Evolutionary conservation across 306 rosid species (phyloP).

Genomic region (Elaeagnus macrophylla): DNA sequence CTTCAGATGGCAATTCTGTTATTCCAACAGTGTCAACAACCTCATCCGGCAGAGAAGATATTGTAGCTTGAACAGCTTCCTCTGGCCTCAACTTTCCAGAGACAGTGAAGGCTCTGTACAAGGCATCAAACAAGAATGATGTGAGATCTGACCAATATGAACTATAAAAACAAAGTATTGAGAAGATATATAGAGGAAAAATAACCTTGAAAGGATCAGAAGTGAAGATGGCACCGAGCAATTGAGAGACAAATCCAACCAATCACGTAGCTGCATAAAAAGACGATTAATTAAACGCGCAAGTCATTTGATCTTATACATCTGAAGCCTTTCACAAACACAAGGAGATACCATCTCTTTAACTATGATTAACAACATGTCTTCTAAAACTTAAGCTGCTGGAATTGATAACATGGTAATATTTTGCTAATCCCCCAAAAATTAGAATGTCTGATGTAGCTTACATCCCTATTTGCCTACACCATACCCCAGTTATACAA

Average conservation of each 20-base stretch:
- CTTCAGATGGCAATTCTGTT: constrained; percentile 83
- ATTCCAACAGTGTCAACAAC: constrained; percentile 87
- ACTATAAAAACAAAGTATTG: neutral
- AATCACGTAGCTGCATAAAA: constrained; percentile 69
- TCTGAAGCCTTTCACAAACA: neutral
- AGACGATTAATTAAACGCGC: constrained; percentile 18
- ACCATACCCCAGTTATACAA: neutral
- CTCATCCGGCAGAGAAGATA: constrained; percentile 94
- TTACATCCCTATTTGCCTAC: no score
- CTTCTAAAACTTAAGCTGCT: no score
- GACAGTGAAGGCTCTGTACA: constrained; percentile 70
- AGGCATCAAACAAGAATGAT: constrained; percentile 7
- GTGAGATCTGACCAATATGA: neutral
- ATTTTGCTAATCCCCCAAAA: no score
- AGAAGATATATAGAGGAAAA: constrained; percentile 13
- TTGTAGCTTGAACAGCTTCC: constrained; percentile 81
- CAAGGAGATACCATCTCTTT: neutral
- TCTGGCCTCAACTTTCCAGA: constrained; percentile 77
- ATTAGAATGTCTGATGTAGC: no score
- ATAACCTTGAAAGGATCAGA: constrained; percentile 91
- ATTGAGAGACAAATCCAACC: constrained; percentile 95
- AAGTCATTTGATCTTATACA: constrained; percentile 15
- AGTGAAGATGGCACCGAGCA: constrained; percentile 92
- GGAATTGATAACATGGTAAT: no score
- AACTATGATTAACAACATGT: neutral